Evolutionary conservation across 1,139 yeast genomes (phyloP), one percentile per base, ranked within the genome.

Genomic region (Yamadazyma sp.): DNA sequence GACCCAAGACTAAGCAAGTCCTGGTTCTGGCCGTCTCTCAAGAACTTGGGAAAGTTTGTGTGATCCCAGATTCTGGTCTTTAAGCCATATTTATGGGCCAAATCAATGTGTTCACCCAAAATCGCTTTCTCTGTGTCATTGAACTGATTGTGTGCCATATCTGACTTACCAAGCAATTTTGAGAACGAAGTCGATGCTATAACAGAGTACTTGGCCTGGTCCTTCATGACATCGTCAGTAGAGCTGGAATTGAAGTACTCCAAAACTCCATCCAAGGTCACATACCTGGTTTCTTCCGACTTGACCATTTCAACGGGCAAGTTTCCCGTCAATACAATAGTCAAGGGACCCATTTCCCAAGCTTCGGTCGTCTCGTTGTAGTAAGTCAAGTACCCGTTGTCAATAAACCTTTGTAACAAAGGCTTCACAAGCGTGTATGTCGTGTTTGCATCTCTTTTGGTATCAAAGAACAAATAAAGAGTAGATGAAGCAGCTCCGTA

Each of bases 41-140:
- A 47, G 33, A 52, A 48, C 22, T 44, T 47, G 4, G 75, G 75
- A 67, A 67, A 69, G 26, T 59, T 59, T 7, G 62, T 48, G 29
- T 66, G 73, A 13, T 73, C 75, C 76, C 76, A 70, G 12, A 70
- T 49, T 45, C 76, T 56, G 1, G 75, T 65, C 41, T 64, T 64
- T 27, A 70, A 46, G 2, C 61, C 62, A 38, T 59, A 56, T 25
- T 56, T 41, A 41, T 70, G 74, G 14, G 73, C 73, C 23, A 36
- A 39, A 20, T 56, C 27, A 27, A 67, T 53, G 34, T 39, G 45
- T 2, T 40, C 35, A 11, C 47, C 41, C 29, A 69, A 45, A 17
- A 39, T 52, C 4, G 33, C 16, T 39, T 50, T 52, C 35, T 64
- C 66, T 1, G 42, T 47, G 2, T 47, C 47, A 18, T 53, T 49